Evolutionary conservation across 768 basidiomycete species (phyloP).

Genomic region (Rhodocollybia butyracea): DNA sequence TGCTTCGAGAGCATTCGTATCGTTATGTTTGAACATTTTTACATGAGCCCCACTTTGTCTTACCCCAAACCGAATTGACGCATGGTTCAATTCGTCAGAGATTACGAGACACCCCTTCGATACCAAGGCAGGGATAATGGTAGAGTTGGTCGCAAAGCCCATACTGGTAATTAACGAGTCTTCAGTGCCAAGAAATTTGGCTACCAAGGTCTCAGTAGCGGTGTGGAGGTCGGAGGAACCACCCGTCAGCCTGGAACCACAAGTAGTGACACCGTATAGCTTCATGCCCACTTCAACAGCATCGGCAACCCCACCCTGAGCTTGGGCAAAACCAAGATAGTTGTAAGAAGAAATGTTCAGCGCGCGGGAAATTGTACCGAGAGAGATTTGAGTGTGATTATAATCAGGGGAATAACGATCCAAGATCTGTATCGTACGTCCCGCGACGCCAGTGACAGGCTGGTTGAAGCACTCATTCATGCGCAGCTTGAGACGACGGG

Average conservation of each 20-base stretch:
- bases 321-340: slow-evolving; percentile 97
- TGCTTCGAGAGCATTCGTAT: slow-evolving; percentile 78
- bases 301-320: slow-evolving; percentile 89
- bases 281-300: slow-evolving; percentile 82
- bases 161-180: slow-evolving; percentile 89
- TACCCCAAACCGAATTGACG: slow-evolving; percentile 93
- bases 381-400: slow-evolving; percentile 72
- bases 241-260: slow-evolving; percentile 76
- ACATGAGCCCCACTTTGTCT: slow-evolving; percentile 86
- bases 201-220: slow-evolving; percentile 80
- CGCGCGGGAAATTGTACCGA: slow-evolving; percentile 79
- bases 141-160: slow-evolving; percentile 95
- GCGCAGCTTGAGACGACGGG: slow-evolving; percentile 88
- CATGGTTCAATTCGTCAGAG: slow-evolving; percentile 96
- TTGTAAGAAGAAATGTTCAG: slow-evolving; percentile 99
- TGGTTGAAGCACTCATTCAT: slow-evolving; percentile 95
- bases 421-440: slow-evolving; percentile 83
- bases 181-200: slow-evolving; percentile 87
- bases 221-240: slow-evolving; percentile 84
- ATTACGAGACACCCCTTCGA: slow-evolving; percentile 91
- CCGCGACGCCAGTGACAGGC: slow-evolving; percentile 92
- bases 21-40: slow-evolving; percentile 95
- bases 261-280: slow-evolving; percentile 79
- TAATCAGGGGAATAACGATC: slow-evolving; percentile 84
- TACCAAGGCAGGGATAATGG: slow-evolving; percentile 88